Conservation (phyloP, 352 stramenopile genomes). For the Phytophthora chlamydospora region DNA sequence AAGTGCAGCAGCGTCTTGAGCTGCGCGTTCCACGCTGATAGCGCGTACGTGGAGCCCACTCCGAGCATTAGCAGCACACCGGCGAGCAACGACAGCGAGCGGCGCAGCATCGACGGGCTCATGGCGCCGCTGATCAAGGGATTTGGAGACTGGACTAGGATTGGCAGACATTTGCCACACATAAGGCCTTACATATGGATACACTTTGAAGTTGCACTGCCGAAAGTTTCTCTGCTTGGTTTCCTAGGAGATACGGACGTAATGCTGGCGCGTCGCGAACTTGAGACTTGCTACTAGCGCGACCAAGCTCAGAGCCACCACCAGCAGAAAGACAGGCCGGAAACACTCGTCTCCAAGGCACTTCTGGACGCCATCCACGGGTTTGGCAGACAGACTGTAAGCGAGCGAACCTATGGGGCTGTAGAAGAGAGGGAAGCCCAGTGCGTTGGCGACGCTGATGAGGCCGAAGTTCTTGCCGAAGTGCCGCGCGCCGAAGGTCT, state of each 20-base stretch:
- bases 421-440: slow-evolving; percentile 79
- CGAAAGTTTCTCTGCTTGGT: slow-evolving; percentile 13
- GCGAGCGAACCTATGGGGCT: slow-evolving; percentile 69
- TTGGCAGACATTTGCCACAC: slow-evolving; percentile 3
- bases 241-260: slow-evolving; percentile 13
- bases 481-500: slow-evolving; percentile 71
- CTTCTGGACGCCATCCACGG: slow-evolving; percentile 48
- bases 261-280: slow-evolving; percentile 42
- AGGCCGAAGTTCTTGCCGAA: slow-evolving; percentile 85
- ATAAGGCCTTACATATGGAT: slow-evolving; percentile 26
- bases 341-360: slow-evolving; percentile 71
- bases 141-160: slow-evolving; percentile 1
- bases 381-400: slow-evolving; percentile 47
- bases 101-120: slow-evolving; percentile 28
- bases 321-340: slow-evolving; percentile 63
- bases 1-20: slow-evolving; percentile 80
- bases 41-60: slow-evolving; percentile 78
- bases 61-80: slow-evolving; percentile 74
- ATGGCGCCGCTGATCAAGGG: slow-evolving; percentile 2
- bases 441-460: slow-evolving; percentile 73
- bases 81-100: slow-evolving; percentile 53
- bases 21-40: slow-evolving; percentile 86
- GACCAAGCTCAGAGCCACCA: slow-evolving; percentile 55
- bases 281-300: slow-evolving; percentile 58
- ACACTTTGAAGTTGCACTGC: slow-evolving; percentile 19